These are phyloP conservation scores for Hansenula lynferdii DNA, from an alignment of 1,139 yeast genomes.

Conservation along the genomic window DNA sequence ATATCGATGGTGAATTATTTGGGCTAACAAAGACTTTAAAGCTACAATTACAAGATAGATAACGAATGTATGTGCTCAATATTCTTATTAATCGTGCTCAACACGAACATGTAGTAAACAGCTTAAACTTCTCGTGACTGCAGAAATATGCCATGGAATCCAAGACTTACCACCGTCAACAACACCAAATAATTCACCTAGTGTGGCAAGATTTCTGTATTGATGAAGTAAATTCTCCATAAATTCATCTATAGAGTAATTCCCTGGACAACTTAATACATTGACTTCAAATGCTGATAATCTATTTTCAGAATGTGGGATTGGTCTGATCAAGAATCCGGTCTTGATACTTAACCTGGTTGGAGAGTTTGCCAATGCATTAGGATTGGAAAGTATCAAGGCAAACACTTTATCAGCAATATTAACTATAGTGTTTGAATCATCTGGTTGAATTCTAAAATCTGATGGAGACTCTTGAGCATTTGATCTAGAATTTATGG, in stretches of 20 bases:
- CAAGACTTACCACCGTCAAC: constrained; percentile 32
- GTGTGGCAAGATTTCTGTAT: constrained; percentile 58
- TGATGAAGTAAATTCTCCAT: constrained; percentile 61
- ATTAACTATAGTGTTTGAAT: constrained; percentile 30
- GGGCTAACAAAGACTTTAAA: not conserved
- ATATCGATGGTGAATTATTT: constrained; percentile 1
- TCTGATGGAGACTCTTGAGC: constrained; percentile 18
- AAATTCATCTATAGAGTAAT: constrained; percentile 50
- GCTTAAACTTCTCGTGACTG: constrained; percentile 64
- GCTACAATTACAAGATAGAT: not conserved
- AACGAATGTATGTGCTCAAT: not conserved
- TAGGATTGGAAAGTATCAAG: constrained; percentile 52
- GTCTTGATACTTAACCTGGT: constrained; percentile 67
- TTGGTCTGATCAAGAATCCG: constrained; percentile 58
- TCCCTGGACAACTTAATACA: constrained; percentile 63
- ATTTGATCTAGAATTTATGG: constrained; percentile 27
- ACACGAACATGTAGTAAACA: constrained; percentile 37
- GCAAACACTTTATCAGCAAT: constrained; percentile 58
- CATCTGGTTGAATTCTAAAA: constrained; percentile 23
- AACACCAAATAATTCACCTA: constrained; percentile 37
- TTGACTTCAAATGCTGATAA: constrained; percentile 47
- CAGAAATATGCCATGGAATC: constrained; percentile 82
- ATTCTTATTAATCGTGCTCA: constrained; percentile 10
- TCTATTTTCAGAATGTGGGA: constrained; percentile 22
- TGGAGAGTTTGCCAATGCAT: constrained; percentile 66